Evolutionary conservation across 495 filamentous ascomycete genomes (phyloP).

Genomic region (Annulohypoxylon maeteangense): DNA sequence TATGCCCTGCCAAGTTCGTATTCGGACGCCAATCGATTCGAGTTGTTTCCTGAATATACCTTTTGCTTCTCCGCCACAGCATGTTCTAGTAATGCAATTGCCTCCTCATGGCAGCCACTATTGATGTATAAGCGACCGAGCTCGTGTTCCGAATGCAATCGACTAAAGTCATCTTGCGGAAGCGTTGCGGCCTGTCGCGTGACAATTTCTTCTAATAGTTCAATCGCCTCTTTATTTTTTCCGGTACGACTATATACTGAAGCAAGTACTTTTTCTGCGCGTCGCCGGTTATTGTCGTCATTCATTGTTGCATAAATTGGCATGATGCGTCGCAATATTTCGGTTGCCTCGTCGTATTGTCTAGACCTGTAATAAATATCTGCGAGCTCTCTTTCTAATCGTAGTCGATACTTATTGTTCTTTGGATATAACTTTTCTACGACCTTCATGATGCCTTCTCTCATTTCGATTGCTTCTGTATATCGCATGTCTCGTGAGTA

Average conservation of each 20-base stretch:
- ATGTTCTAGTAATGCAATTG: slow-evolving; percentile 28
- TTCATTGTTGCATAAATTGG: not conserved
- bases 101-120: not conserved
- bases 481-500: not conserved
- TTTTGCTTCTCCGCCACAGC: slow-evolving; percentile 37
- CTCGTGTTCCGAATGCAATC: not conserved
- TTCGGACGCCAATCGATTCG: not conserved
- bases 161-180: not conserved
- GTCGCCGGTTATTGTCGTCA: not conserved
- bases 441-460: slow-evolving; percentile 36
- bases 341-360: not conserved
- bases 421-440: not conserved
- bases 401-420: not conserved
- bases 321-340: not conserved
- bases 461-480: slow-evolving; percentile 28
- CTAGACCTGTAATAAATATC: not conserved
- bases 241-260: not conserved
- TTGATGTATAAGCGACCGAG: not conserved
- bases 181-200: not conserved
- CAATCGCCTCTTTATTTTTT: not conserved
- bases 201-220: not conserved
- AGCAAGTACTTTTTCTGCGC: not conserved
- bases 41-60: not conserved
- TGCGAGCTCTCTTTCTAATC: not conserved
- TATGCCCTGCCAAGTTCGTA: not conserved